Conservation (phyloP, 192 early-diverging fungal species). For the Mortierella hygrophila region DNA sequence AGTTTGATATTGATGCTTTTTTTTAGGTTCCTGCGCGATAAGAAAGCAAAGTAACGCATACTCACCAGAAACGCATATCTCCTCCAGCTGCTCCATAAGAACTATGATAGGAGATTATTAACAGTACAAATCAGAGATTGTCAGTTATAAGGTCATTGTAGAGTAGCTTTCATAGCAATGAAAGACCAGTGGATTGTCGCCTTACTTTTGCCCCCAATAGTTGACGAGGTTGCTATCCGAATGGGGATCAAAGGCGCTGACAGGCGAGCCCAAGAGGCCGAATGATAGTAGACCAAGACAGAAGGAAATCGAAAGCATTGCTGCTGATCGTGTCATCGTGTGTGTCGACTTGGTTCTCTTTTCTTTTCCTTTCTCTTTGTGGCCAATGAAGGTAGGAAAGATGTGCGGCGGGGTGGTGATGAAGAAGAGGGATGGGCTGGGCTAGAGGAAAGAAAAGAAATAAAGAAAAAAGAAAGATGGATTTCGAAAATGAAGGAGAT, state of each 20-base stretch:
- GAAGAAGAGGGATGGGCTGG: background rate
- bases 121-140: background rate
- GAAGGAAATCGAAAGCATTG: background rate
- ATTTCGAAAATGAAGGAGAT: background rate
- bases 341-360: background rate
- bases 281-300: background rate
- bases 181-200: background rate
- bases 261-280: slow-evolving; percentile 17
- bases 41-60: background rate
- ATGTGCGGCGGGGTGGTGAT: background rate
- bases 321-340: background rate
- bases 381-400: background rate
- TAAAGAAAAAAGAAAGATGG: background rate
- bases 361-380: background rate
- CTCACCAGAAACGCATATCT: slow-evolving; percentile 49
- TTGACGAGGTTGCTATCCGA: slow-evolving; percentile 66
- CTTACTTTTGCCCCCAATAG: slow-evolving; percentile 68
- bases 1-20: no score
- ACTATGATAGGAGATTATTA: slow-evolving; percentile 45
- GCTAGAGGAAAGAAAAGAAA: background rate
- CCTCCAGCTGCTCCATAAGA: slow-evolving; percentile 64
- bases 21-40: background rate
- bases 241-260: slow-evolving; percentile 60
- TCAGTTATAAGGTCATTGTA: background rate
- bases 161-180: background rate